Evolutionary conservation across 2,329 filamentous ascomycete genomes (phyloP).

Genomic region (Aspergillus calidoustus): DNA sequence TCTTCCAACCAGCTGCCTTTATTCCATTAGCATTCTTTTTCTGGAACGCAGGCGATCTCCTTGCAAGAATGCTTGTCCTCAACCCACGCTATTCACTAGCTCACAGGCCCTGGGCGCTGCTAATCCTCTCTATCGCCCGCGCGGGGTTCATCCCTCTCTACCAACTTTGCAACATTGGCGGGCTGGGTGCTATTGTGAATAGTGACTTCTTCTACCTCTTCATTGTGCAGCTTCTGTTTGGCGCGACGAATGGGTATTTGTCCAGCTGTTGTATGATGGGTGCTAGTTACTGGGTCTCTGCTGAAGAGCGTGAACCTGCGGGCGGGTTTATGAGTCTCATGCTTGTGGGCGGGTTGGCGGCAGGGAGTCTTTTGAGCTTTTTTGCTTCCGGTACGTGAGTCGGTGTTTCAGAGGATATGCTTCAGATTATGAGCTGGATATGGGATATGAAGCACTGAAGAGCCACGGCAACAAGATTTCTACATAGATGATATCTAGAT

Average conservation of each 20-base stretch:
- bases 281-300: slow-evolving; percentile 77
- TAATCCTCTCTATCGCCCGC: slow-evolving; percentile 68
- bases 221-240: slow-evolving; percentile 81
- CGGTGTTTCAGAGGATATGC: background rate
- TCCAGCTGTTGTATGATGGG: slow-evolving; percentile 92
- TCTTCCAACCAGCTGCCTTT: slow-evolving; percentile 73
- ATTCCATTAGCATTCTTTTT: slow-evolving; percentile 88
- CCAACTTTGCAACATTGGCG: slow-evolving; percentile 83
- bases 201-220: slow-evolving; percentile 90
- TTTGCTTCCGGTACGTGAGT: slow-evolving; percentile 56
- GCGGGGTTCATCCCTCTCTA: slow-evolving; percentile 81
- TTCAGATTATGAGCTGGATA: background rate
- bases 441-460: background rate
- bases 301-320: slow-evolving; percentile 82
- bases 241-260: slow-evolving; percentile 84
- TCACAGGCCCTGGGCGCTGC: slow-evolving; percentile 68
- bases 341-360: slow-evolving; percentile 80
- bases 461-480: background rate
- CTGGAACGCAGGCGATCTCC: slow-evolving; percentile 89
- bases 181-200: slow-evolving; percentile 70
- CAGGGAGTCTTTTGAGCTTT: slow-evolving; percentile 91
- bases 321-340: slow-evolving; percentile 94
- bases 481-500: too few relatives aligned
- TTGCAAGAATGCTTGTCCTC: slow-evolving; percentile 72
- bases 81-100: slow-evolving; percentile 61